Evolutionary conservation across 495 filamentous ascomycete species (phyloP).

Genomic region (Tuber calosporum): DNA sequence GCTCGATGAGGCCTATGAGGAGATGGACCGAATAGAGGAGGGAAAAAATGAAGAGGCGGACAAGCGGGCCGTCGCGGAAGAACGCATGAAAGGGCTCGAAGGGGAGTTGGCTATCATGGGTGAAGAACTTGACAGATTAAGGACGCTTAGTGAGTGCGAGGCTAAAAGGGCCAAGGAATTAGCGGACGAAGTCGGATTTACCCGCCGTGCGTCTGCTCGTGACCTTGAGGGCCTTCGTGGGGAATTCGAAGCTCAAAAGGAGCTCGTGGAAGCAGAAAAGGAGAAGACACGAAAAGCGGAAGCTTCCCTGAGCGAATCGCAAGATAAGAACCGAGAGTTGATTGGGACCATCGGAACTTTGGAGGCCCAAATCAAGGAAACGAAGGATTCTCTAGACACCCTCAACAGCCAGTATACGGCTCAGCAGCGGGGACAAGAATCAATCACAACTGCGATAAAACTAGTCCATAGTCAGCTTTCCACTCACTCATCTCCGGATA

Average conservation of each 20-base stretch:
- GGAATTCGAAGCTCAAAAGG: constrained; percentile 51
- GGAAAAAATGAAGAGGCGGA: constrained; percentile 62
- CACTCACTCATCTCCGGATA: constrained; percentile 18
- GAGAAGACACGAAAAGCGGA: constrained; percentile 41
- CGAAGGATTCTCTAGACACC: constrained; percentile 55
- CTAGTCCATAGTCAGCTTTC: constrained; percentile 25
- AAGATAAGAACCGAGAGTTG: constrained; percentile 19
- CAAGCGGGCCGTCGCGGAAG: constrained; percentile 55
- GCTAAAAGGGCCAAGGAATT: constrained; percentile 53
- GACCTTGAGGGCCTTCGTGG: constrained; percentile 50
- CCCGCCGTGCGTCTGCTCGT: constrained; percentile 56
- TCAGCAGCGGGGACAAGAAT: constrained; percentile 18
- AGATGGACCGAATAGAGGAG: constrained; percentile 76
- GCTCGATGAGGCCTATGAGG: constrained; percentile 81
- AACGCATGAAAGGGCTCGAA: constrained; percentile 61
- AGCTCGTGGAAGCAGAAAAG: constrained; percentile 46
- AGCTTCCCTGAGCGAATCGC: constrained; percentile 19
- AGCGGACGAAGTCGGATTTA: constrained; percentile 50
- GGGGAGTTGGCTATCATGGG: constrained; percentile 58
- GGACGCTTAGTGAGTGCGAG: constrained; percentile 49
- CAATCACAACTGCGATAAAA: constrained; percentile 44
- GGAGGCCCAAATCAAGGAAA: constrained; percentile 48
- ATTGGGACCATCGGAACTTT: constrained; percentile 21
- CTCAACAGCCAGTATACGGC: constrained; percentile 45
- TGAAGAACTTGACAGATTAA: constrained; percentile 32